Evolutionary conservation across 2,329 filamentous ascomycete species (phyloP).

Genomic region (Hymenotorrendiella dingleyae): DNA sequence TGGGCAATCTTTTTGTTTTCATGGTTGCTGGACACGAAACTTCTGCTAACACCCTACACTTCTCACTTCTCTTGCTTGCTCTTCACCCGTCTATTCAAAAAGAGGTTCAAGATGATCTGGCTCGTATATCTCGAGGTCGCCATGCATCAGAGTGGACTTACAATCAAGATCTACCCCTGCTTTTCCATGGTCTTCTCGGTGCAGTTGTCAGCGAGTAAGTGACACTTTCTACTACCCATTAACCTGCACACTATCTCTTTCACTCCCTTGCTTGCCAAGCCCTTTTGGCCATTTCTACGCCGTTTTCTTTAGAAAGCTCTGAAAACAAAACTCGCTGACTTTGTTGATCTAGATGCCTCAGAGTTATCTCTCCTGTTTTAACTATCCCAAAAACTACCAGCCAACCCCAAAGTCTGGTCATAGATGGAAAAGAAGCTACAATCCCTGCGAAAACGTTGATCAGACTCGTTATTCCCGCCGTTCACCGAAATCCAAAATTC

Average conservation of each 20-base stretch:
- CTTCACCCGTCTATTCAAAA: slow-evolving; percentile 57
- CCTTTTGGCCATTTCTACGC: no score
- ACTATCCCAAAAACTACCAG: slow-evolving; percentile 61
- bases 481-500: slow-evolving; percentile 63
- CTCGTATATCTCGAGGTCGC: slow-evolving; percentile 53
- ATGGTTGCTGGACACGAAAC: slow-evolving; percentile 74
- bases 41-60: slow-evolving; percentile 68
- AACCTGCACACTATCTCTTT: no score
- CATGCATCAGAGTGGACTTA: slow-evolving; percentile 63
- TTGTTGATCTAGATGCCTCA: no score
- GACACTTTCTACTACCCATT: no score
- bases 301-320: no score
- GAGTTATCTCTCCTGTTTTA: slow-evolving; percentile 64
- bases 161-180: slow-evolving; percentile 54
- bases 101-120: slow-evolving; percentile 61
- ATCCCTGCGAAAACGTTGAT: slow-evolving; percentile 53
- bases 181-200: slow-evolving; percentile 64
- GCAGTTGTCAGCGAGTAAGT: slow-evolving; percentile 73
- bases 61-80: slow-evolving; percentile 62
- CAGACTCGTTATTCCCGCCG: slow-evolving; percentile 48
- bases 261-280: no score
- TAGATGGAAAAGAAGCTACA: slow-evolving; percentile 51
- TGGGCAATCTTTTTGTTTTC: slow-evolving; percentile 65
- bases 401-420: slow-evolving; percentile 46
- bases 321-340: no score